A percentile compares a stretch with the other conserved stretches of the same genome.
phyloP scores from a whole-genome alignment of 306 rosid species.

The Neltuma alba region DNA sequence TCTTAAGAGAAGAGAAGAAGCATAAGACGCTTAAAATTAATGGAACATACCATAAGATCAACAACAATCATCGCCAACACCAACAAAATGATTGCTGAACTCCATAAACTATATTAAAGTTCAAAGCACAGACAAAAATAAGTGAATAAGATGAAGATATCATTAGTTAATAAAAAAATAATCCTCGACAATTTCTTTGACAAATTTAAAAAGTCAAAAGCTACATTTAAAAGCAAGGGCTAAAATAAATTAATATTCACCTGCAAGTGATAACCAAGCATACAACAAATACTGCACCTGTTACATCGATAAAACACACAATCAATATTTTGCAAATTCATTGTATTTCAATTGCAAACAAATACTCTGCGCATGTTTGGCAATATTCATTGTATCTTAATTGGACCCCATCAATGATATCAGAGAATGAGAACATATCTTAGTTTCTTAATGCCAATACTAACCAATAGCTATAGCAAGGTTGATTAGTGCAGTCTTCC shows the following conservation, averaged over 20 bases:
- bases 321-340: constrained; percentile 37
- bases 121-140: constrained; percentile 31
- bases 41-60: constrained; percentile 83
- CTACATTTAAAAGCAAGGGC: constrained; percentile 24
- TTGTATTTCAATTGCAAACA: too few species aligned
- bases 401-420: constrained; percentile 8
- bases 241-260: constrained; percentile 51
- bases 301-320: constrained; percentile 39
- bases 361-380: too few species aligned
- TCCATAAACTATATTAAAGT: constrained; percentile 75
- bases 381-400: constrained; percentile 27
- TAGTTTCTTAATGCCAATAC: constrained; percentile 39
- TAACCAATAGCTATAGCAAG: constrained; percentile 97
- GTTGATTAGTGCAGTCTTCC: constrained; percentile 92
- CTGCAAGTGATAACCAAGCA: constrained; percentile 88
- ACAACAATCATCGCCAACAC: constrained; percentile 89
- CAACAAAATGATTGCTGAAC: constrained; percentile 88
- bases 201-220: constrained; percentile 10
- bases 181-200: constrained; percentile 18
- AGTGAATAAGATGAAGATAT: constrained; percentile 30
- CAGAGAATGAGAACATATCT: constrained; percentile 8
- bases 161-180: constrained; percentile 32
- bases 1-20: constrained; percentile 13
- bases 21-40: constrained; percentile 13
- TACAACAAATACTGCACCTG: constrained; percentile 99